Base-by-base conservation (phyloP, 768 basidiomycete genomes). In the Suillus plorans region DNA sequence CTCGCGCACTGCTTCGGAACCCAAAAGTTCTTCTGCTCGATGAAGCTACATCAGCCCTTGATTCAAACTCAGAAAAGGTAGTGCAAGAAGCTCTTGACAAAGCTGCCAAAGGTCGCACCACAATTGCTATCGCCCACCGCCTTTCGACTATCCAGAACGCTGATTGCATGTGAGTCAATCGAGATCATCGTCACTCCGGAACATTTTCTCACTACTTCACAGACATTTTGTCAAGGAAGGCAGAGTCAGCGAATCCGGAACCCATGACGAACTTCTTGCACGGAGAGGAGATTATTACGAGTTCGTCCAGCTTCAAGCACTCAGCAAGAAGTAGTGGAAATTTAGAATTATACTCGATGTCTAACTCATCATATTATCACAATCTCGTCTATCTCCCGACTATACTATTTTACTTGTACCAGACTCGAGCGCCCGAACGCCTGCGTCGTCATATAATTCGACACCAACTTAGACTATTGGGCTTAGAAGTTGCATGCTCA, bases 81-180 rank as follows among this genome's bases (percentile, higher is more conserved):
- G 97, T 99, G 7, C 97, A 99, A 72, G 90, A 86, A 9, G 97
- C 97, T 4, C 84, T 99, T 34, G 97, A 99, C 77, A 85, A 88
- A 71, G 97, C 96, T 9, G 89, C 95, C 4, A 91, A 88, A 78
- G 96, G 95, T 47, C 86, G 97, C 64, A 97, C 96, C 8, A 97
- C 95, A 6, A 90, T 96, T 65, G 92, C 96, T 18, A 97, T 99
- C 67, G 97, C 97, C 2, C 97, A 99, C 78, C 86, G 97, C 61
- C 78, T 99, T 65, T 92, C 91, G 20, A 95, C 92, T 4, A 96
- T 97, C 68, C 94, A 97, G 76, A 92, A 94, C 70, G 94, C 94
- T 13, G 88, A 96, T 75, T 80, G 86, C 76, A 97, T 97, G 88
- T 91, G 76, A 76, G 88, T 22, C 47, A 37, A n/a, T 13, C 39